Conservation (phyloP, 2,329 filamentous ascomycete genomes). For the Verticillium dahliae region DNA sequence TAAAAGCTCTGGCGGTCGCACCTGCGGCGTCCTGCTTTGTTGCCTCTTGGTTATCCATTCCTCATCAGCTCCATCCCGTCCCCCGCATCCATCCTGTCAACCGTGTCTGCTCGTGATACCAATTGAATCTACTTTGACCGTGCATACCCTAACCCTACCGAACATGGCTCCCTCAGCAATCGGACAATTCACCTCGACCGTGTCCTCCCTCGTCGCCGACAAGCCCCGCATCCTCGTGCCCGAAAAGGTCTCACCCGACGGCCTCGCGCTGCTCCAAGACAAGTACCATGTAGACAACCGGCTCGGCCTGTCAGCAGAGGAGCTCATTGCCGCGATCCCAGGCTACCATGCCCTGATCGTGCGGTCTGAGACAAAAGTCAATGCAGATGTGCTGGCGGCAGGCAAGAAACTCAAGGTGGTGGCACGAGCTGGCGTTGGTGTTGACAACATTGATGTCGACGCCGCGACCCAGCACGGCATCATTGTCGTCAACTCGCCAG, state of each 20-base stretch:
- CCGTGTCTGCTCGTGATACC: neutral
- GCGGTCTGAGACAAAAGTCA: slow-evolving; percentile 77
- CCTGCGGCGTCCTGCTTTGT: neutral
- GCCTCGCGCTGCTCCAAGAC: slow-evolving; percentile 59
- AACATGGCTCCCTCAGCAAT: slow-evolving; percentile 18
- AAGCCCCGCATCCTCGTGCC: slow-evolving; percentile 58
- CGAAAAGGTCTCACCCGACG: slow-evolving; percentile 76
- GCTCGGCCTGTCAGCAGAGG: slow-evolving; percentile 52
- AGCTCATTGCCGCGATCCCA: slow-evolving; percentile 61
- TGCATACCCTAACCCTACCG: neutral
- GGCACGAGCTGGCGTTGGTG: slow-evolving; percentile 72
- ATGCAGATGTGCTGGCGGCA: slow-evolving; percentile 56
- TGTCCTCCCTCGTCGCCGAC: slow-evolving; percentile 10
- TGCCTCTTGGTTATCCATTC: neutral
- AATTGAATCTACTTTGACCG: neutral
- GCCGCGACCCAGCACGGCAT: slow-evolving; percentile 67
- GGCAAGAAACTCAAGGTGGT: slow-evolving; percentile 69
- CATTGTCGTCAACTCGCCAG: slow-evolving; percentile 73
- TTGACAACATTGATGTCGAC: slow-evolving; percentile 75
- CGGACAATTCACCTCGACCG: slow-evolving; percentile 11
- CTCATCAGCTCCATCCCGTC: neutral
- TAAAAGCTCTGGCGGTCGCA: neutral
- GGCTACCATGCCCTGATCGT: slow-evolving; percentile 72
- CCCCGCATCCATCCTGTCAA: neutral
- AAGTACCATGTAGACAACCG: slow-evolving; percentile 65